phyloP scores from a whole-genome alignment of 805 yeast genomes.

The Zygosaccharomyces bisporus region DNA sequence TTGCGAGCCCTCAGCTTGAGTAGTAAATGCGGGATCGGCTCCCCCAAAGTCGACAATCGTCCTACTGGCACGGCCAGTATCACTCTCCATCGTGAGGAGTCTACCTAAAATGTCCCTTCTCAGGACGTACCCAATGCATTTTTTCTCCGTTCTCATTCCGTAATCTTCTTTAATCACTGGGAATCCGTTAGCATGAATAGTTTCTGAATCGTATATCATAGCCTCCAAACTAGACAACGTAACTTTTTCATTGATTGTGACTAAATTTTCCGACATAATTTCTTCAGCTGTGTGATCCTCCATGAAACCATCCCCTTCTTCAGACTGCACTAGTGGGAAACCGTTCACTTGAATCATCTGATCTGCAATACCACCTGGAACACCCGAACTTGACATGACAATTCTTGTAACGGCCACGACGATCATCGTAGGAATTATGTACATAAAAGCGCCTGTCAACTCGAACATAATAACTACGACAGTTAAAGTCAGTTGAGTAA shows the following conservation, averaged over 20 bases:
- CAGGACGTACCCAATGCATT: constrained; percentile 39
- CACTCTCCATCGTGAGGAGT: constrained; percentile 17
- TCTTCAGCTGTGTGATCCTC: constrained; percentile 44
- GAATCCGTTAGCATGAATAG: constrained; percentile 42
- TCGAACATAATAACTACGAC: constrained; percentile 96
- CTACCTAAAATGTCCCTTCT: constrained; percentile 23
- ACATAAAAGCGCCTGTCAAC: constrained; percentile 89
- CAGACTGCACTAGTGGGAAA: constrained; percentile 71
- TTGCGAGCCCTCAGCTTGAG: constrained; percentile 9
- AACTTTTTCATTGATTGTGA: constrained; percentile 26
- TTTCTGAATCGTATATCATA: constrained; percentile 29
- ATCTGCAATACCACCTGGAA: constrained; percentile 84
- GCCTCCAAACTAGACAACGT: constrained; percentile 27
- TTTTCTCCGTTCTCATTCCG: constrained; percentile 37
- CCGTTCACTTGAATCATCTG: constrained; percentile 90
- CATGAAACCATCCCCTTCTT: constrained; percentile 52
- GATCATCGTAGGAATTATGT: constrained; percentile 93
- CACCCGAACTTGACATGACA: constrained; percentile 72
- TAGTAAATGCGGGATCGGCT: constrained; percentile 3
- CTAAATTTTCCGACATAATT: constrained; percentile 54
- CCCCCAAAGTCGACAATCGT: constrained; percentile 10
- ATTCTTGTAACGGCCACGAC: constrained; percentile 84
- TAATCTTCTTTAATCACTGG: constrained; percentile 48
- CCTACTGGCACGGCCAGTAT: constrained; percentile 20
- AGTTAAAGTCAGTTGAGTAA: constrained; percentile 85